Base-by-base conservation (phyloP, 2,329 filamentous ascomycete genomes). In the Colletotrichum aenigma region DNA sequence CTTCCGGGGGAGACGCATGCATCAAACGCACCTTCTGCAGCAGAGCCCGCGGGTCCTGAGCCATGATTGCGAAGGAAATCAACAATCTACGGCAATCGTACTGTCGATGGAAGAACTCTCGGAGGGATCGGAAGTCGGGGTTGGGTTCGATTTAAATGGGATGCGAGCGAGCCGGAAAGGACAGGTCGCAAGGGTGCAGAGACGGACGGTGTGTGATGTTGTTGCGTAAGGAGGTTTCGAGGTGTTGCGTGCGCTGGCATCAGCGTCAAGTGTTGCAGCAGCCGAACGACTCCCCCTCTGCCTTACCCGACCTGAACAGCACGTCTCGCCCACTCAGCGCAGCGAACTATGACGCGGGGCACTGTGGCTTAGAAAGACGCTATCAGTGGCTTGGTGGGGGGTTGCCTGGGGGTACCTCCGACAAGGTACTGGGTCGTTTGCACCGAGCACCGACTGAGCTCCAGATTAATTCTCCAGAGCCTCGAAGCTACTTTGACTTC, bases 41-140 rank as follows among this genome's bases (percentile, higher is more conserved):
- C 73, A 97, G 88, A 78, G 92, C 93, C 83, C 93, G 92, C 77
- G 94, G 94, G 84, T 96, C 94, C 88, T 94, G 92, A 77, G 93
- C 89, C 93, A 96, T 96, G 76, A 48, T 74, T 70, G 86, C 81
- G 74, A 24, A 73, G 26, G 58, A 34, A 16, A 56, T 61, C 56
- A 52, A 66, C 38, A 62, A 32, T 65, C 18, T 52, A 56, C 10
- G n/a, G 43, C 38, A 56, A 30, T 18, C 43, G 52, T 28, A 16
- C 48, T 2, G 65, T 26, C 28, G 18, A 32, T 32, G 28, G 26
- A 28, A 15, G 48, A 30, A 24, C n/a, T 28, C 48, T 73, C 64
- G 64, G 70, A 30, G 15, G 34, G 12, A 48, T 70, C 67, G 56
- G 67, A 24, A 16, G 30, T 36, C 32, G 52, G 48, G 9, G 15